Conservation (phyloP, 768 basidiomycete species). For the Calocera viscosa region DNA sequence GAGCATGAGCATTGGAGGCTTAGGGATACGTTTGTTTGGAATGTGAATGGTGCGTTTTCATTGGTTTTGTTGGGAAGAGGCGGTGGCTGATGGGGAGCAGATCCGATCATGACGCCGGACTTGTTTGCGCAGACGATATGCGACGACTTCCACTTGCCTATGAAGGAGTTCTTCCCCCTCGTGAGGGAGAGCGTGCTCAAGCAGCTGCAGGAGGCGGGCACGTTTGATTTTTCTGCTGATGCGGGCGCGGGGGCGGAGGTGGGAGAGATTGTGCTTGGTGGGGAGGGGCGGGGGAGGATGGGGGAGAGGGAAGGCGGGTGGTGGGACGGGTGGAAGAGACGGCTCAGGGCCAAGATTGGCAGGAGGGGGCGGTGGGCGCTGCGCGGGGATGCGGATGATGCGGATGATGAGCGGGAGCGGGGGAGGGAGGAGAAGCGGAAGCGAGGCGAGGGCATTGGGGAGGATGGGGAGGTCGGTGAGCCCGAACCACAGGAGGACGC, state of each 20-base stretch:
- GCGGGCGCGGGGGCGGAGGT: constrained; percentile 11
- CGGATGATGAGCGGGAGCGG: constrained; percentile 19
- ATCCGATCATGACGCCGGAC: constrained; percentile 80
- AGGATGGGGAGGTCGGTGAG: constrained; percentile 21
- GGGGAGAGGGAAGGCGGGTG: constrained; percentile 42
- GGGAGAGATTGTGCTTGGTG: constrained; percentile 32
- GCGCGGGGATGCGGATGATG: constrained; percentile 26
- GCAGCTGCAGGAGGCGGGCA: constrained; percentile 37
- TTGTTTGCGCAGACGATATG: constrained; percentile 79
- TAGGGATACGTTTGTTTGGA: constrained; percentile 96
- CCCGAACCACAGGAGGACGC: constrained; percentile 14
- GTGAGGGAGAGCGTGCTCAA: constrained; percentile 69
- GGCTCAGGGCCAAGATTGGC: constrained; percentile 32
- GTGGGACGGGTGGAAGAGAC: constrained; percentile 65
- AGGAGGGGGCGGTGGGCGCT: constrained; percentile 19
- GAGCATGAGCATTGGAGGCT: constrained; percentile 90
- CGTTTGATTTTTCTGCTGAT: constrained; percentile 23
- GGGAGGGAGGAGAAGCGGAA: constrained; percentile 9
- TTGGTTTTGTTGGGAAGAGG: not conserved
- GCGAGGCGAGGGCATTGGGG: constrained; percentile 12
- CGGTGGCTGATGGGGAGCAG: constrained; percentile 31
- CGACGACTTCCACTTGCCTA: constrained; percentile 74
- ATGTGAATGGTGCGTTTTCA: constrained; percentile 63
- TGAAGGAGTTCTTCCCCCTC: constrained; percentile 53
- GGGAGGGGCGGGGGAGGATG: constrained; percentile 10